Percentiles rank a stretch among this genome's conserved stretches.
These are phyloP conservation scores for Amanita rimosa DNA, from an alignment of 768 basidiomycete genomes.

Conservation along the genomic window DNA sequence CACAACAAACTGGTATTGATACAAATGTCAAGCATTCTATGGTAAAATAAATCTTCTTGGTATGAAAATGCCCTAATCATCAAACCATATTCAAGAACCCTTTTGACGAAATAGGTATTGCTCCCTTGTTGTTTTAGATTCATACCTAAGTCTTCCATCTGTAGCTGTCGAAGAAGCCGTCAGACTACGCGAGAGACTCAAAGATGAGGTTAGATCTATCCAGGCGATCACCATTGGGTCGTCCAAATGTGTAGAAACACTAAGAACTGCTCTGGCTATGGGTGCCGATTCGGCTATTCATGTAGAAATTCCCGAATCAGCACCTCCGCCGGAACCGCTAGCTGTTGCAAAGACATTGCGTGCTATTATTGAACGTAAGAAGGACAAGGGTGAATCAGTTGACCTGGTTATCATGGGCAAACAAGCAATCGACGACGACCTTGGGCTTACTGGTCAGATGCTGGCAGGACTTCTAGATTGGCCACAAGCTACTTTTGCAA, in stretches of 20 bases:
- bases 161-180: slow-evolving; percentile 95
- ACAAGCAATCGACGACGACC: slow-evolving; percentile 96
- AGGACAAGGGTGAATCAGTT: slow-evolving; percentile 30
- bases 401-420: slow-evolving; percentile 95
- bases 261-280: slow-evolving; percentile 96
- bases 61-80: not conserved
- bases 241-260: slow-evolving; percentile 76
- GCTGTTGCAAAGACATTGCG: slow-evolving; percentile 80
- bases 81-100: slow-evolving; percentile 59
- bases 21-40: slow-evolving; percentile 98
- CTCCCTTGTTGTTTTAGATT: slow-evolving; percentile 2
- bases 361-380: slow-evolving; percentile 57
- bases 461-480: slow-evolving; percentile 86
- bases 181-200: slow-evolving; percentile 78
- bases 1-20: slow-evolving; percentile 91
- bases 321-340: slow-evolving; percentile 78
- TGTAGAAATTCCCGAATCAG: slow-evolving; percentile 69
- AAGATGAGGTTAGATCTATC: slow-evolving; percentile 72
- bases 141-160: not conserved
- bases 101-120: slow-evolving; percentile 94
- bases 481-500: slow-evolving; percentile 94
- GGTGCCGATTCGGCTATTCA: slow-evolving; percentile 92
- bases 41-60: slow-evolving; percentile 36
- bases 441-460: slow-evolving; percentile 95
- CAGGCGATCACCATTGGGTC: slow-evolving; percentile 93